Base-by-base conservation (phyloP, 768 basidiomycete species). In the Tremella yokohamensis region DNA sequence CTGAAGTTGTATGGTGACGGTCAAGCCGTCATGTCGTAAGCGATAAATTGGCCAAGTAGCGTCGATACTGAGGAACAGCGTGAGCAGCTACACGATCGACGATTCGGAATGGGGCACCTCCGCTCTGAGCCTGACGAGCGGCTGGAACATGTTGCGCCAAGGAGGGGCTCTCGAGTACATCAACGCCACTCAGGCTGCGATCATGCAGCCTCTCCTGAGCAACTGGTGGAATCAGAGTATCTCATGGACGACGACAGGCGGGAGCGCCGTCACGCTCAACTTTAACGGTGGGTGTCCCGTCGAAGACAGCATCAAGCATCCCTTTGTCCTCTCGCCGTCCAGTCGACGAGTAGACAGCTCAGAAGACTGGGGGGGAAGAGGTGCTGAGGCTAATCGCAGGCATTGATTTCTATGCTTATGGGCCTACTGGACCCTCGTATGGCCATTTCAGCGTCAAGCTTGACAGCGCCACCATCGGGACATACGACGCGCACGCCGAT, bases 131-230 rank as follows among this genome's bases (percentile, higher is more conserved):
- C 58, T 70, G n/a, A 62, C 63, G 0, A 26, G 59, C 13, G 69
- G 69, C 48, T 70, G 69, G 69, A 70, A 70, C 58, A 70, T 70
- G 69, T 52, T 70, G 19, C 49, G 66, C 6, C 39, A 16, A 3
- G 53, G 57, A 22, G 69, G 63, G 1, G 38, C 58, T 2, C 45
- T 68, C 38, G 38, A 70, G 26, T 68, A 52, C 37, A 62, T 70
- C 37, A 54, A 63, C 40, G 13, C 40, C 1, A 40, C 20, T 0
- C 49, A 63, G 20, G 66, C 60, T 6, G 53, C 18, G 2, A 40
- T 38, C 26, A 65, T 70, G 56, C 47, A 11, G 22, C 58, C 63
- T 7, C 18, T 65, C 3, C 44, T 70, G 18, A 26, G 18, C 1
- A 34, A 67, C 2, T 70, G 65, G 49, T 65, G 64, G 61, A 65